Evolutionary conservation across 108 stramenopile genomes (phyloP), one percentile per base, ranked within the genome.

Genomic region (Cyclostephanos tholiformis): DNA sequence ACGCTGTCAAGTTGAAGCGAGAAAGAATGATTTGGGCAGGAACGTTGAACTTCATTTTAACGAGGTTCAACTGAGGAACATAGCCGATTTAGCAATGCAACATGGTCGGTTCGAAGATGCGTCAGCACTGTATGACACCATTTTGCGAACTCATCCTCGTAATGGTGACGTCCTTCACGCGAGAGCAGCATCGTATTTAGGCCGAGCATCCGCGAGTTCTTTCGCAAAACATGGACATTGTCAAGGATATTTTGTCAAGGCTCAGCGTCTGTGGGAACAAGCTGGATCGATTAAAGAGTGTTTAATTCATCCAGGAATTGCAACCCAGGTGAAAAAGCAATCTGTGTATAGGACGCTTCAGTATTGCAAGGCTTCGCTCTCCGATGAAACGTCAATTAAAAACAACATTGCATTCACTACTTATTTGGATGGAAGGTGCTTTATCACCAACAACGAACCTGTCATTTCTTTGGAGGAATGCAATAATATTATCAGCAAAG

Each of bases 251-350:
- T 94, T 89, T 67, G 14, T 87, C 14, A 13, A 82, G 14, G 90
- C 93, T 26, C 93, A 94, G 63, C 67, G 58, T 26, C 75, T 82
- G 27, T 94, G 93, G 90, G 66, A 71, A 61, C 83, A 87, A 68
- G 88, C 67, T 43, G 63, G 67, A 46, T 46, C 63, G 16, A 58
- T 64, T 25, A 60, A 51, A 59, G 85, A 26, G 6, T 71, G 67
- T 65, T 26, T 23, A 36, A 61, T 65, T 41, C 86, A 91, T 67
- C 30, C 76, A 13, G 90, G 83, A 32, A 86, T 94, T 49, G 17
- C 75, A 17, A 39, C 89, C 13, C 87, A 89, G 59, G 48, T 84
- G 17, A 59, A 75, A 43, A 94, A 89, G 44, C 91, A 87, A 61
- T 26, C 44, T 22, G 82, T 81, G 3, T 91, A 89, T 68, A 74